phyloP scores from a whole-genome alignment of 1,284 basidiomycete genomes.

The Irpex rosettiformis region DNA sequence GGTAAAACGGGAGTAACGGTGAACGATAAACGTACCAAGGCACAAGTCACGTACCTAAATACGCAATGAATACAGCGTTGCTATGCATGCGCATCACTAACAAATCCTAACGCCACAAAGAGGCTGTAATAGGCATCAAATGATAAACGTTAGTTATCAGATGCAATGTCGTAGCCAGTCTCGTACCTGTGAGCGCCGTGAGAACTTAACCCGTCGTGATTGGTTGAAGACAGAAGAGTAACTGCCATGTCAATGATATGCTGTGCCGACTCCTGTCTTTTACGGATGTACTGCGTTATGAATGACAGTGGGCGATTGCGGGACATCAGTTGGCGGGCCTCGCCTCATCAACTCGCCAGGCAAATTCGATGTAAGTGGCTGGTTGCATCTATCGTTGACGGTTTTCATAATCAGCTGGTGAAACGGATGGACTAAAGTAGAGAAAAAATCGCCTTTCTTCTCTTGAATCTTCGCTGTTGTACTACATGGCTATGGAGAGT shows the following conservation, averaged over 20 bases:
- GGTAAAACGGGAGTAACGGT: neutral
- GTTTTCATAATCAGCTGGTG: neutral
- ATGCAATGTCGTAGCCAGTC: neutral
- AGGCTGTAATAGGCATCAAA: conserved; percentile 1
- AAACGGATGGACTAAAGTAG: too few species aligned
- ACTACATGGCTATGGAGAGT: too few species aligned
- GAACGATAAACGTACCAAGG: neutral
- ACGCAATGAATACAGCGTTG: neutral
- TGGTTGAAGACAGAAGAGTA: neutral
- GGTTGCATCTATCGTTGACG: neutral
- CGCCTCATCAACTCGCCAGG: neutral
- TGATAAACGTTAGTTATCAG: neutral
- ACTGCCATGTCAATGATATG: neutral
- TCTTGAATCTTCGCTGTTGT: too few species aligned
- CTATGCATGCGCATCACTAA: conserved; percentile 2
- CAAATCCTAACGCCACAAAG: neutral
- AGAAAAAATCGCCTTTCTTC: too few species aligned
- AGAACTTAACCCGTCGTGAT: neutral
- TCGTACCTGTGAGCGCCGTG: neutral
- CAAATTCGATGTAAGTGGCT: neutral
- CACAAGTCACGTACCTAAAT: neutral
- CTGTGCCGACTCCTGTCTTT: neutral
- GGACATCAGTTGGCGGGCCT: neutral
- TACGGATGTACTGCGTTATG: neutral
- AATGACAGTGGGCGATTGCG: neutral